phyloP scores from a whole-genome alignment of 441 rosid species.

The Arabidopsis hybrid region DNA sequence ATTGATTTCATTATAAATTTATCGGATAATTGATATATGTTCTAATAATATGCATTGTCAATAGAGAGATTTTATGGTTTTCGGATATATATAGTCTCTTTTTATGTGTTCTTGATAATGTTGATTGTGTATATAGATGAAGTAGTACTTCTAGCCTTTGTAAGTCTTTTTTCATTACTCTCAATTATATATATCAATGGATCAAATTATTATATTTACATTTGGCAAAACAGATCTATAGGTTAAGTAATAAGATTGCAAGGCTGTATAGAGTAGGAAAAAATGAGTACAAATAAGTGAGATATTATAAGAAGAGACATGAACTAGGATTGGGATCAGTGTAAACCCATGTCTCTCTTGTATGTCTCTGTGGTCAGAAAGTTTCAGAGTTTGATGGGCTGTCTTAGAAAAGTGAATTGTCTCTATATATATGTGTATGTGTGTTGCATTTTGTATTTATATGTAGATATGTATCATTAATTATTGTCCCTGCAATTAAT shows the following conservation, averaged over 20 bases:
- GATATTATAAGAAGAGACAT: conserved; percentile 41
- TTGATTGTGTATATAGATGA: conserved; percentile 23
- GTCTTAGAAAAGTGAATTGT: conserved; percentile 42
- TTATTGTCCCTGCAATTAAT: conserved; percentile 36
- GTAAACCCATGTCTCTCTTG: conserved; percentile 44
- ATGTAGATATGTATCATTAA: conserved; percentile 14
- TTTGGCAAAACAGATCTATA: conserved; percentile 34
- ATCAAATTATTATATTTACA: neutral
- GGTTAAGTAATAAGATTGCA: conserved; percentile 29
- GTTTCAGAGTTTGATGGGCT: conserved; percentile 43
- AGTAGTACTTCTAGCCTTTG: neutral
- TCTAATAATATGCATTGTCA: conserved; percentile 1
- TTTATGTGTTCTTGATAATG: conserved; percentile 6
- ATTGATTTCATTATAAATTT: conserved; percentile 25
- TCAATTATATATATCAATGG: neutral
- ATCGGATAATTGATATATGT: neutral
- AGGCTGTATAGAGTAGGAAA: conserved; percentile 19
- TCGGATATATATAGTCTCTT: neutral
- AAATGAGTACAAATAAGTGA: conserved; percentile 29
- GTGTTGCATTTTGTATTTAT: conserved; percentile 20
- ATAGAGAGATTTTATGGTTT: conserved; percentile 12
- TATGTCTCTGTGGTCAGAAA: conserved; percentile 46
- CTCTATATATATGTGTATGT: conserved; percentile 20
- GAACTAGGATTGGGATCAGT: conserved; percentile 48
- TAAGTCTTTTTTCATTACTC: neutral